Conservation (phyloP, 352 stramenopile species). For the Aphanomyces cochlioides region DNA sequence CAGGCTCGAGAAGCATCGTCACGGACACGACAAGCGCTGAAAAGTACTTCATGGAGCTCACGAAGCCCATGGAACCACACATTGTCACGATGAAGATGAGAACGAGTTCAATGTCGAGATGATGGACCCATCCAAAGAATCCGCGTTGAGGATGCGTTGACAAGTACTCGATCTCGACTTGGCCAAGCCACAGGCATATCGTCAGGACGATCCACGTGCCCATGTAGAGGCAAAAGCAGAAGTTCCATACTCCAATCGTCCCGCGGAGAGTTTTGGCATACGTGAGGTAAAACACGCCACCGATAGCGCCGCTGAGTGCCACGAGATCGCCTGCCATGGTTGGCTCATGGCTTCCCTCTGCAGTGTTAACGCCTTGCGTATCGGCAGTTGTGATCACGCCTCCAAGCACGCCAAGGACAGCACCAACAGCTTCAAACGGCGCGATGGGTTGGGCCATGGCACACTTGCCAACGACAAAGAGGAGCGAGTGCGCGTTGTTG, state of each 20-base stretch:
- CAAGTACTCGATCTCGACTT: constrained; percentile 45
- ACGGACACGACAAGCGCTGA: constrained; percentile 85
- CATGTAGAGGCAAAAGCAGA: constrained; percentile 67
- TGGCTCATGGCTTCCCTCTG: constrained; percentile 31
- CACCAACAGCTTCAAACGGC: constrained; percentile 58
- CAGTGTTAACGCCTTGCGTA: constrained; percentile 24
- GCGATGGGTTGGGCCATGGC: constrained; percentile 52
- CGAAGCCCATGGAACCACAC: constrained; percentile 79
- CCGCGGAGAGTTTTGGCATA: constrained; percentile 65
- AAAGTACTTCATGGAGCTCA: constrained; percentile 91
- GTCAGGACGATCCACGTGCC: constrained; percentile 60
- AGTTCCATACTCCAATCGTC: constrained; percentile 59
- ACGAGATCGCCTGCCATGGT: constrained; percentile 69
- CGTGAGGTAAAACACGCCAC: constrained; percentile 70
- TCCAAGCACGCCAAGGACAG: constrained; percentile 63
- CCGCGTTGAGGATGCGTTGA: constrained; percentile 66
- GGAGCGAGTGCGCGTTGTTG: constrained; percentile 76
- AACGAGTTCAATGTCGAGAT: constrained; percentile 71
- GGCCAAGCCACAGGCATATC: constrained; percentile 56
- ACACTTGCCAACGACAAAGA: constrained; percentile 74
- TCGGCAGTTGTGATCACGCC: constrained; percentile 71
- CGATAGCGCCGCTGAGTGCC: constrained; percentile 62
- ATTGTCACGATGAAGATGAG: constrained; percentile 85
- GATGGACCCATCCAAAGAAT: constrained; percentile 82
- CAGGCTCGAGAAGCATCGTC: constrained; percentile 85